A percentile compares a stretch with the other conserved stretches of the same genome.
Evolutionary conservation across 441 rosid genomes (phyloP).

Genomic region (Jatropha podagrica): DNA sequence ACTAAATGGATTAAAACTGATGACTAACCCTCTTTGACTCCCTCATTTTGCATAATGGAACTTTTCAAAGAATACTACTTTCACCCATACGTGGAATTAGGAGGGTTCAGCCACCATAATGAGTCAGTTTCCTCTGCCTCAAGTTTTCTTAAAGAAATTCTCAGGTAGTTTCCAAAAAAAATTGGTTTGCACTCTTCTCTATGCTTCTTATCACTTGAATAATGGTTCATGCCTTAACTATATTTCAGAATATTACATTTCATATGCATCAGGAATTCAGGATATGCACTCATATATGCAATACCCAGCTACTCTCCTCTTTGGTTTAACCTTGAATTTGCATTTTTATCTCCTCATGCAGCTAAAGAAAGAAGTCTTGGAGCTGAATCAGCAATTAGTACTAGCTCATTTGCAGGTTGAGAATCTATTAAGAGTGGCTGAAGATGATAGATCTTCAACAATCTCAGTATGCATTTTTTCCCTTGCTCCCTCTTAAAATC

Average conservation of each 20-base stretch:
- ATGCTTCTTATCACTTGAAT: not conserved
- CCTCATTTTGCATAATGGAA: not conserved
- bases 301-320: constrained; percentile 4
- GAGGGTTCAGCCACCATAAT: not conserved
- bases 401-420: constrained; percentile 62
- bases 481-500: not conserved
- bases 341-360: constrained; percentile 36
- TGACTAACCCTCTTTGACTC: not conserved
- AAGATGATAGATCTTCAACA: constrained; percentile 40
- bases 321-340: constrained; percentile 14
- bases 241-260: not conserved
- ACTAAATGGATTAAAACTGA: no score
- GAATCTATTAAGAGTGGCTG: constrained; percentile 47
- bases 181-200: not conserved
- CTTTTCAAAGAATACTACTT: not conserved
- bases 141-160: not conserved
- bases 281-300: not conserved
- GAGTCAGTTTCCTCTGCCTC: not conserved
- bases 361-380: constrained; percentile 64
- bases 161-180: not conserved
- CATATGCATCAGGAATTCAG: not conserved
- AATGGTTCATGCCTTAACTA: not conserved
- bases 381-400: constrained; percentile 57
- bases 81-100: not conserved
- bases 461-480: constrained; percentile 28